Evolutionary conservation across 2,329 filamentous ascomycete species (phyloP), one percentile per base, ranked within the genome.

Genomic region (Neopestalotiopsis sp.): DNA sequence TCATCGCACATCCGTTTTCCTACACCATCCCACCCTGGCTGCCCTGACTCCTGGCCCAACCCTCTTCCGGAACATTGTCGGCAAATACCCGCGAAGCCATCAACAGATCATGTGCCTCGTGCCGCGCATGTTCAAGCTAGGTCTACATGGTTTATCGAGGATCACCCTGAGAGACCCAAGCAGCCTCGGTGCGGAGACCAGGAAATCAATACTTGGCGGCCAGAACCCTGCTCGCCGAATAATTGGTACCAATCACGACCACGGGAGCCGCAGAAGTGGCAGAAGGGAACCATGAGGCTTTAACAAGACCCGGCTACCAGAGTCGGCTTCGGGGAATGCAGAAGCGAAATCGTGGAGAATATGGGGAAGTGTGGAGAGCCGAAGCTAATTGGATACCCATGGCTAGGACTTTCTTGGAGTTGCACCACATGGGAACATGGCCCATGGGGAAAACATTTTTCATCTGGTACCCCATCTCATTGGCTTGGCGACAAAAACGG

Each of bases 261-360:
- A 38, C 17, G n/a, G 45, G 45, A 24, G 45, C 45, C 45, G 45
- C 45, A 20, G 17, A 53, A 28, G 24, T 28, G 24, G 24, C 24
- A 28, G 24, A 38, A 38, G 10, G 14, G 45, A 9, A n/a, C 45
- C 17, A 53, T 53, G 45, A 53, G 45, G 45, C 45, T 53, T 53
- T 53, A 5, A 53, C 6, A 53, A 49, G 45, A 53, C 45, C 45
- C 45, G 45, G 45, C n/a, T 24, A 53, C 45, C 45, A 53, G 45
- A 53, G 45, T 53, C 45, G 45, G 45, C 45, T 53, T 53, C 45
- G 45, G 45, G 45, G 45, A n/a, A 53, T 53, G 45, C 45, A 53
- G 45, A 53, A 53, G 45, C 45, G 45, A 53, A 53, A 53, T 53
- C 45, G 45, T 53, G 45, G 45, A 53, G 45, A 53, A 53, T 53